Percentiles rank a stretch among this genome's conserved stretches.
Conservation (phyloP, 2,329 filamentous ascomycete species). For the Hortaea werneckii region DNA sequence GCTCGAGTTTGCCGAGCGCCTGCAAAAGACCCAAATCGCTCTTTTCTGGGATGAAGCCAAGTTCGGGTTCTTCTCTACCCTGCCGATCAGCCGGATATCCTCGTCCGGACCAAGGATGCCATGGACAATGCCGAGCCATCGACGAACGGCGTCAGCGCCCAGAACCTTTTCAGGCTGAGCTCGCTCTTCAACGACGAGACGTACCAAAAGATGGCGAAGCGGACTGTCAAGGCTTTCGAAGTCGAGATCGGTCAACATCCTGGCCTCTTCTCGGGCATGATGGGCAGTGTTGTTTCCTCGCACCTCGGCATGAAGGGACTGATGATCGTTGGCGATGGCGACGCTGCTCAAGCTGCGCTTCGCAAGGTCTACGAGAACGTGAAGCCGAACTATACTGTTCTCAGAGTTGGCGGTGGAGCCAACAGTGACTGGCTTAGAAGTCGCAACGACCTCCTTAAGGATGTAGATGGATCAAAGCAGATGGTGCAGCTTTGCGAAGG, state of each 20-base stretch:
- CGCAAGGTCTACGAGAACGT: conserved; percentile 30
- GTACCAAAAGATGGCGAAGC: conserved; percentile 56
- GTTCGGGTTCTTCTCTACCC: conserved; percentile 64
- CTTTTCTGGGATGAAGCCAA: conserved; percentile 63
- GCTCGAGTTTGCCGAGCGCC: conserved; percentile 67
- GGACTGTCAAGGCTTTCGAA: conserved; percentile 77
- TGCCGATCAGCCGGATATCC: conserved; percentile 52
- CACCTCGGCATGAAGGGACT: conserved; percentile 57
- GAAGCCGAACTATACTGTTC: conserved; percentile 27
- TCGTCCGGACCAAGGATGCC: conserved; percentile 85
- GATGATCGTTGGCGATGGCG: conserved; percentile 43
- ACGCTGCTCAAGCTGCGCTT: conserved; percentile 32
- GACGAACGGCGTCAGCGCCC: conserved; percentile 76
- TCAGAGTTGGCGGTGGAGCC: conserved; percentile 28
- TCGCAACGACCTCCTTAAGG: conserved; percentile 39
- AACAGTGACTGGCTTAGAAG: conserved; percentile 39
- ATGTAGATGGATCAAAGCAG: conserved; percentile 30
- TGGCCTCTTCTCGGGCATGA: conserved; percentile 75
- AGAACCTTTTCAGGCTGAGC: conserved; percentile 75
- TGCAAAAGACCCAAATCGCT: conserved; percentile 67
- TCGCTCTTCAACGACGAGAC: conserved; percentile 55
- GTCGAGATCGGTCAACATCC: conserved; percentile 88
- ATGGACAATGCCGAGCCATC: conserved; percentile 90
- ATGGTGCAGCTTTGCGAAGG: conserved; percentile 40
- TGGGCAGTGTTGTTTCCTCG: conserved; percentile 64